These are phyloP conservation scores for Mrakia blollopis DNA, from an alignment of 768 basidiomycete genomes.

Conservation along the genomic window DNA sequence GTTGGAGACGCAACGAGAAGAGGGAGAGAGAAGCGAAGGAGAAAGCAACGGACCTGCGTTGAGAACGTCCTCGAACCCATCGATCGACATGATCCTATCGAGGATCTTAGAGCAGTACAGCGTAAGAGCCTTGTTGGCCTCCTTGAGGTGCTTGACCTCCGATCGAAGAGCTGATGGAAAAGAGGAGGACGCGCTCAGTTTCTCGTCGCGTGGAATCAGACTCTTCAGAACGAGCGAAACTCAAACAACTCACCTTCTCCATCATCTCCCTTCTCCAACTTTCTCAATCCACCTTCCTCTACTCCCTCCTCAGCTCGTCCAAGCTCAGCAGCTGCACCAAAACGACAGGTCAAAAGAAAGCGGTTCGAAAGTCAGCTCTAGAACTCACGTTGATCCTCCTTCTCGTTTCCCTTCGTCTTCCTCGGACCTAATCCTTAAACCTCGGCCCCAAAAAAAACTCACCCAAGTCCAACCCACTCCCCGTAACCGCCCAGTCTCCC, in stretches of 20 bases:
- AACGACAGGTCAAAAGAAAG: neutral
- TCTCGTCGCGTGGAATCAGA: neutral
- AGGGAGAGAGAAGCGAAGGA: too few relatives aligned
- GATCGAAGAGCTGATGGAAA: slow-evolving; percentile 55
- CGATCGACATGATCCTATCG: slow-evolving; percentile 22
- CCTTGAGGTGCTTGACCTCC: slow-evolving; percentile 75
- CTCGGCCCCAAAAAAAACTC: too few relatives aligned
- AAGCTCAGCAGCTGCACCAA: slow-evolving; percentile 68
- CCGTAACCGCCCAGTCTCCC: slow-evolving; percentile 31
- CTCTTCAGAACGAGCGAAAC: too few relatives aligned
- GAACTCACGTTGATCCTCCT: neutral
- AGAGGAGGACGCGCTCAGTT: neutral
- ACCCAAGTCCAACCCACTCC: slow-evolving; percentile 37
- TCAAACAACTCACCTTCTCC: slow-evolving; percentile 33
- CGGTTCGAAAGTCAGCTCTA: neutral
- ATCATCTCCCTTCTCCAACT: slow-evolving; percentile 35
- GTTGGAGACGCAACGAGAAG: neutral
- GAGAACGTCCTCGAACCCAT: slow-evolving; percentile 19
- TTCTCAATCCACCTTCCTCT: slow-evolving; percentile 30
- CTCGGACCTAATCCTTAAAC: too few relatives aligned
- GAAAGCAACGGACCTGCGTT: neutral
- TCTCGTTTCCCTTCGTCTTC: too few relatives aligned
- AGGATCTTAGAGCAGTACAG: slow-evolving; percentile 29
- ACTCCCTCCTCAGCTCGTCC: slow-evolving; percentile 71
- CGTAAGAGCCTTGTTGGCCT: slow-evolving; percentile 30